Percentiles rank a stretch among this genome's conserved stretches.
These are phyloP conservation scores for Rhodosorus marinus DNA, from an alignment of 23 red algal species.

Conservation along the genomic window DNA sequence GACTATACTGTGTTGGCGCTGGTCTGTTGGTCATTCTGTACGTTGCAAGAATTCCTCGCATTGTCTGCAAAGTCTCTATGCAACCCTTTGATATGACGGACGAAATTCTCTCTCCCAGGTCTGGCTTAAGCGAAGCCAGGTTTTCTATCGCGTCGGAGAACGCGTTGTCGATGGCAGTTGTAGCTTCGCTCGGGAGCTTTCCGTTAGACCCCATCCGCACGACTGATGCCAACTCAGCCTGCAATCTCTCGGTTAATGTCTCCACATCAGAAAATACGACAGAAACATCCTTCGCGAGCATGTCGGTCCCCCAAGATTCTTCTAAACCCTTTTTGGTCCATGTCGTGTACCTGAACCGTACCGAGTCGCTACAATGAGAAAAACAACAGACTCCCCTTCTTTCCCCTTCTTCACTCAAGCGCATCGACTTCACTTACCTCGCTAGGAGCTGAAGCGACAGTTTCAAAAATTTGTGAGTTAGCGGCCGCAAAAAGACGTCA, in stretches of 20 bases:
- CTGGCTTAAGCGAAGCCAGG: slow-evolving; percentile 21
- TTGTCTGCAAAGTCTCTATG: slow-evolving; percentile 55
- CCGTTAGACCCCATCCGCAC: slow-evolving; percentile 9
- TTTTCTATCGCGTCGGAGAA: slow-evolving; percentile 8
- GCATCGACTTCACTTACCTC: slow-evolving; percentile 37
- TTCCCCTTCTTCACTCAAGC: slow-evolving; percentile 11
- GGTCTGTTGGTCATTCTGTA: slow-evolving; percentile 88
- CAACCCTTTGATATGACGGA: slow-evolving; percentile 14
- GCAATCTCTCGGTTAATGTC: slow-evolving; percentile 17
- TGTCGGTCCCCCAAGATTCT: too few species aligned
- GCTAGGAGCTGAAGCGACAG: slow-evolving; percentile 50
- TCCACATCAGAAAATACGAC: slow-evolving; percentile 24
- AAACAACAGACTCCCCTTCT: neutral
- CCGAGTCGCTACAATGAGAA: neutral
- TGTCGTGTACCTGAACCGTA: neutral
- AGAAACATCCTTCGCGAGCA: neutral
- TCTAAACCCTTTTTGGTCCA: neutral
- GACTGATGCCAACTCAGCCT: slow-evolving; percentile 17
- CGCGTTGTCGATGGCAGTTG: slow-evolving; percentile 6
- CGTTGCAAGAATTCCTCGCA: slow-evolving; percentile 81
- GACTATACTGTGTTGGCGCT: slow-evolving; percentile 36
- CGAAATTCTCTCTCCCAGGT: slow-evolving; percentile 14
- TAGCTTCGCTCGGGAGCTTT: neutral
- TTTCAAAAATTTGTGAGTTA: slow-evolving; percentile 35
- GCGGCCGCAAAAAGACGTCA: slow-evolving; percentile 25